These are phyloP conservation scores for Rheum nobile DNA, from an alignment of 148 eudicot genomes.

Conservation along the genomic window DNA sequence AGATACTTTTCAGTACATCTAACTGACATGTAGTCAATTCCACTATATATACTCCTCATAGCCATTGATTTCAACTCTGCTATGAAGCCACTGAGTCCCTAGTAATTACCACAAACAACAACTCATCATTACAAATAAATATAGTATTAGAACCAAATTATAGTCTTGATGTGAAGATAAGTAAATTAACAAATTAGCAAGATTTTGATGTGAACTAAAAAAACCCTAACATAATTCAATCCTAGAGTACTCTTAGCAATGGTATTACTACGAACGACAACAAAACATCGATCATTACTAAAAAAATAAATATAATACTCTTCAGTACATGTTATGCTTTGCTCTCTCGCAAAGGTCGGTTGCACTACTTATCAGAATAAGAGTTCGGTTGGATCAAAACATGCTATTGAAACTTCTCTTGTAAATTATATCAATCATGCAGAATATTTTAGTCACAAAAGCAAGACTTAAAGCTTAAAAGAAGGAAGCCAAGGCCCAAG, in stretches of 20 bases:
- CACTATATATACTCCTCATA: slow-evolving; percentile 92
- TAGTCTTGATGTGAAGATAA: background rate
- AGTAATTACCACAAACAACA: slow-evolving; percentile 13
- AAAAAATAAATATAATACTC: too few relatives aligned
- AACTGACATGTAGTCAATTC: slow-evolving; percentile 78
- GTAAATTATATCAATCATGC: too few relatives aligned
- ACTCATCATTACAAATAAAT: background rate
- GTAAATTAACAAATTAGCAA: background rate
- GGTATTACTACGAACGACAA: too few relatives aligned
- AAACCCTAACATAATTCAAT: background rate
- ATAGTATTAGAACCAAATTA: background rate
- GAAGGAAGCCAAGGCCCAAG: too few relatives aligned
- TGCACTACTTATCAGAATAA: too few relatives aligned
- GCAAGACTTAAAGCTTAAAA: too few relatives aligned
- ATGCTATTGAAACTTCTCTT: too few relatives aligned
- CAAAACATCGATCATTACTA: too few relatives aligned
- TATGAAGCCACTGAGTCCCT: slow-evolving; percentile 98
- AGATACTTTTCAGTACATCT: slow-evolving; percentile 86
- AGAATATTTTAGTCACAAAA: too few relatives aligned
- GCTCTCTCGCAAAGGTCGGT: too few relatives aligned
- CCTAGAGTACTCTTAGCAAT: background rate
- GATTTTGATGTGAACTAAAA: background rate
- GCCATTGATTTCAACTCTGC: slow-evolving; percentile 82
- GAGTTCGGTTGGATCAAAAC: too few relatives aligned
- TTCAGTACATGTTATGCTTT: too few relatives aligned